Base-by-base conservation (phyloP, 176 grass and related monocot species). In the Aegilops sharonensis region DNA sequence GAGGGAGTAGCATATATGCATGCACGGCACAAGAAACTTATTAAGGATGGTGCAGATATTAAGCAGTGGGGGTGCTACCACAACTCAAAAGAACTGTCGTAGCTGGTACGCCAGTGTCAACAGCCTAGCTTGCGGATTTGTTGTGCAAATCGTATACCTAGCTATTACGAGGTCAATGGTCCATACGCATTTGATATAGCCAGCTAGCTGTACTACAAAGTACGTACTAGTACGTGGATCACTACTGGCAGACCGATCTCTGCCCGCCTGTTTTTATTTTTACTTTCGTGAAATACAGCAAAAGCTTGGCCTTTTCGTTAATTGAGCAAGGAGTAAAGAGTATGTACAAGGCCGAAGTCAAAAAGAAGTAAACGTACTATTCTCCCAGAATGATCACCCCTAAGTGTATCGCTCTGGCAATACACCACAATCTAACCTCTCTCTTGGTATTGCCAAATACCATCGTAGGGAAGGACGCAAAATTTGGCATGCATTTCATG, bases 41-140 rank as follows among this genome's bases (percentile, higher is more conserved):
- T 64, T 47, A 47, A 47, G 43, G 23, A n/a, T 20, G 15, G 40
- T 59, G 11, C 39, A 79, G 31, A 86, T 23, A 43, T 80, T 68
- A 81, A 81, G 78, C 79, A 60, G 37, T 78, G 80, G 78, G 74
- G 75, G 24, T 83, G 80, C 56, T 73, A 79, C 3, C 75, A 90
- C 75, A 84, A 79, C 89, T 91, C 75, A 87, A 47, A 69, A 75
- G 48, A 68, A 87, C 21, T 90, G 84, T 84, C 75, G 67, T 84
- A 74, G 74, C 47, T 73, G 81, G 29, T 75, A 87, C 66, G 85
- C 87, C 65, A 84, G 85, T 68, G 63, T 75, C 34, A 87, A 79
- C 75, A 87, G 75, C 54, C 54, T 57, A 57, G 54, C 85, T 84
- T 75, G 81, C 67, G 68, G 32, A 90, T 83, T 75, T 90, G 75